Conservation (phyloP, 345 rosid species). For the Pistacia integerrima region DNA sequence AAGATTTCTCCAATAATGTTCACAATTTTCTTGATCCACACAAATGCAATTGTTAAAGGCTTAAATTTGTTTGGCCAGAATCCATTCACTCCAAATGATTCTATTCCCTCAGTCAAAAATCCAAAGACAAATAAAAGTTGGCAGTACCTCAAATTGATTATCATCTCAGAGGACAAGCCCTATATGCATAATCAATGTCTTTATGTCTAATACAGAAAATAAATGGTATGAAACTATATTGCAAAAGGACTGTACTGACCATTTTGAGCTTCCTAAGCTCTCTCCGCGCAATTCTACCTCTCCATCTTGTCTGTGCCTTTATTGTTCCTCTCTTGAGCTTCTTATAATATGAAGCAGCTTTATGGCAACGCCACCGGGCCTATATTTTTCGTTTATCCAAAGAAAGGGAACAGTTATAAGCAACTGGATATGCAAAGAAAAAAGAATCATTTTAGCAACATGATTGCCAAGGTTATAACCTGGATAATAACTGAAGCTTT, state of each 20-base stretch:
- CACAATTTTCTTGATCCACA: background rate
- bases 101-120: background rate
- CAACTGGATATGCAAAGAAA: background rate
- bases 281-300: slow-evolving; percentile 64
- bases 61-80: background rate
- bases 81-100: background rate
- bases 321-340: slow-evolving; percentile 64
- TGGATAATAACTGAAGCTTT: slow-evolving; percentile 71
- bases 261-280: slow-evolving; percentile 80
- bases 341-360: slow-evolving; percentile 51
- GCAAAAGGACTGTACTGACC: slow-evolving; percentile 40
- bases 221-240: background rate
- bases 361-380: slow-evolving; percentile 75
- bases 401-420: background rate
- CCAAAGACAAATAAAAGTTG: slow-evolving; percentile 4
- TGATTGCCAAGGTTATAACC: slow-evolving; percentile 32
- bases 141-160: background rate
- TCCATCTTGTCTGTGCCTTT: slow-evolving; percentile 74
- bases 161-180: background rate
- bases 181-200: background rate
- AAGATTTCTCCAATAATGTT: background rate
- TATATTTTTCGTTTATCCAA: slow-evolving; percentile 30
- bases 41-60: background rate
- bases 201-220: background rate
- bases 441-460: background rate